These are phyloP conservation scores for Camellia sinensis DNA, from an alignment of 148 eudicot species.

Conservation along the genomic window DNA sequence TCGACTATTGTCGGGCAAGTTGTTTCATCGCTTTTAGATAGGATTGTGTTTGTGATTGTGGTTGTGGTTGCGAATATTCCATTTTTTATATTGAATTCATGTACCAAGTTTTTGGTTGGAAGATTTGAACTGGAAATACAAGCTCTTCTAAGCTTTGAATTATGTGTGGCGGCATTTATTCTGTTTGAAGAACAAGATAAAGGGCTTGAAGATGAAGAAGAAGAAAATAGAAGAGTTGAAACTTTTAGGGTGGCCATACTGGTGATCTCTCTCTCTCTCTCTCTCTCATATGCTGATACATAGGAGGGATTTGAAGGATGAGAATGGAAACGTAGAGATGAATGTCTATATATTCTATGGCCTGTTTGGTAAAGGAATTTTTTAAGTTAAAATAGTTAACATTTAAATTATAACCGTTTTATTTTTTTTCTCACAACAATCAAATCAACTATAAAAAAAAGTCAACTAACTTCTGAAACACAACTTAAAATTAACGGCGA, in stretches of 20 bases:
- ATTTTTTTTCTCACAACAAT: too few species aligned
- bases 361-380: too few species aligned
- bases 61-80: neutral
- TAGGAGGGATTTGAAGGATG: too few species aligned
- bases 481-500: too few species aligned
- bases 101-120: neutral
- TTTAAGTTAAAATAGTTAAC: too few species aligned
- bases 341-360: too few species aligned
- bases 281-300: too few species aligned
- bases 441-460: too few species aligned
- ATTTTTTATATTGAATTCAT: neutral
- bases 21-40: slow-evolving; percentile 8
- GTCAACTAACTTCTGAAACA: too few species aligned
- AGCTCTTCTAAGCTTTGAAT: neutral
- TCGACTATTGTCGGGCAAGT: neutral
- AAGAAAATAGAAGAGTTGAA: neutral
- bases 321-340: too few species aligned
- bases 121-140: neutral
- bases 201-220: neutral
- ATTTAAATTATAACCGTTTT: too few species aligned
- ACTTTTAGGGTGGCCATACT: neutral
- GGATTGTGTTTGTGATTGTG: neutral
- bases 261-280: neutral
- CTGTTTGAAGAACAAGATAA: neutral
- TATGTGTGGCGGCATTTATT: neutral